phyloP scores from a whole-genome alignment of 371 early-diverging fungal species.

The Rhizopus stolonifer region DNA sequence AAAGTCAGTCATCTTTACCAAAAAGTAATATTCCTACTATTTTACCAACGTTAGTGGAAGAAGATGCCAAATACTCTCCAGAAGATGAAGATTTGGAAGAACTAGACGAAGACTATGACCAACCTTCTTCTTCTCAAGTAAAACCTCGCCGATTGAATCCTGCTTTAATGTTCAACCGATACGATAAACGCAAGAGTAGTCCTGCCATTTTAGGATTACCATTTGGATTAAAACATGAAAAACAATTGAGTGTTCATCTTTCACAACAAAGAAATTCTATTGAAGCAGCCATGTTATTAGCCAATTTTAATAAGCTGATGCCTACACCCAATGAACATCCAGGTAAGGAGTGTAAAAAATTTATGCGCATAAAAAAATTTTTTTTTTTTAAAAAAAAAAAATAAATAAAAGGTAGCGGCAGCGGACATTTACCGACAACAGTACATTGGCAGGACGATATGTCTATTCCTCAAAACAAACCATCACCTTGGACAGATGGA shows the following conservation, averaged over 20 bases:
- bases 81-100: constrained; percentile 6
- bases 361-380: constrained; percentile 41
- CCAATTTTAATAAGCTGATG: constrained; percentile 42
- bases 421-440: constrained; percentile 10
- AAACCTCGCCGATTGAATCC: constrained; percentile 13
- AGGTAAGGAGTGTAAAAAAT: constrained; percentile 20
- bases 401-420: background rate
- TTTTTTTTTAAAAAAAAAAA: constrained; percentile 7
- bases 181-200: constrained; percentile 51
- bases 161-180: constrained; percentile 23
- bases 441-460: constrained; percentile 54
- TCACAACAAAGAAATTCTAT: constrained; percentile 52
- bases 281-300: constrained; percentile 52
- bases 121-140: background rate
- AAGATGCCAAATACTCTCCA: constrained; percentile 6
- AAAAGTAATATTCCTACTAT: constrained; percentile 15
- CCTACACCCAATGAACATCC: constrained; percentile 28
- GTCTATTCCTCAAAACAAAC: constrained; percentile 36
- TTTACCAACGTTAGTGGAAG: constrained; percentile 23
- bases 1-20: constrained; percentile 6
- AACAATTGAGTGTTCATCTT: constrained; percentile 39
- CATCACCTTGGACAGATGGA: constrained; percentile 24
- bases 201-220: constrained; percentile 47
- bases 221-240: constrained; percentile 33
- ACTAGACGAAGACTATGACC: constrained; percentile 2